phyloP scores from a whole-genome alignment of 192 early-diverging fungal genomes.

The Helicostylum pulchrum region DNA sequence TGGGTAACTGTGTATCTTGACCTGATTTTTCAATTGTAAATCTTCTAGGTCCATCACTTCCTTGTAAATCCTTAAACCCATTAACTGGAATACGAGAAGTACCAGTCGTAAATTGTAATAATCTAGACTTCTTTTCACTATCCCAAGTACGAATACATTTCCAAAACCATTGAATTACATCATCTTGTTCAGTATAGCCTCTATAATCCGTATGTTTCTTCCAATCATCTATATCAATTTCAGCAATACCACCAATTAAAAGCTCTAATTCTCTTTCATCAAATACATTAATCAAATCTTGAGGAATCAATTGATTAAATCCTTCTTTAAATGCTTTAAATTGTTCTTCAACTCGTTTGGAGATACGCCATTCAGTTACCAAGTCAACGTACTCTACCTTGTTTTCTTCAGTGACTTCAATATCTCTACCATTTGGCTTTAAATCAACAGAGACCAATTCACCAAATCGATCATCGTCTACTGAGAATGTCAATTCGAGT shows the following conservation, averaged over 20 bases:
- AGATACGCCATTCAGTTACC: slow-evolving; percentile 86
- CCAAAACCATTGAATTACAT: slow-evolving; percentile 97
- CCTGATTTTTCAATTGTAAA: slow-evolving; percentile 97
- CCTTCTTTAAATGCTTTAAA: slow-evolving; percentile 93
- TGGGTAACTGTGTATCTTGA: slow-evolving; percentile 80
- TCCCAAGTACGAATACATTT: slow-evolving; percentile 86
- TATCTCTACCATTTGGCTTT: slow-evolving; percentile 82
- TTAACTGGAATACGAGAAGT: slow-evolving; percentile 98
- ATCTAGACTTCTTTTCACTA: slow-evolving; percentile 87
- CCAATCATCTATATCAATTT: slow-evolving; percentile 98
- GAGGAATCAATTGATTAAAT: slow-evolving; percentile 94
- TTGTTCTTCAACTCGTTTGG: slow-evolving; percentile 91
- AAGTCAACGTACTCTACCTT: slow-evolving; percentile 95
- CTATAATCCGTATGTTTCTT: slow-evolving; percentile 98
- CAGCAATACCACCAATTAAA: slow-evolving; percentile 93
- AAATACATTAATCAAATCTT: slow-evolving; percentile 92
- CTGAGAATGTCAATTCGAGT: slow-evolving; percentile 85
- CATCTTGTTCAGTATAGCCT: slow-evolving; percentile 96
- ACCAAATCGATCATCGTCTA: slow-evolving; percentile 94
- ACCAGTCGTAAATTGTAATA: slow-evolving; percentile 97
- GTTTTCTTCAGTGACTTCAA: slow-evolving; percentile 94
- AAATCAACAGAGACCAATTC: slow-evolving; percentile 85
- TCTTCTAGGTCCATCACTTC: slow-evolving; percentile 89
- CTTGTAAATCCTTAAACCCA: slow-evolving; percentile 98
- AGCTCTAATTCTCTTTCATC: slow-evolving; percentile 97